Evolutionary conservation across 805 yeast species (phyloP).

Genomic region (Myxozyma vanderwaltii): DNA sequence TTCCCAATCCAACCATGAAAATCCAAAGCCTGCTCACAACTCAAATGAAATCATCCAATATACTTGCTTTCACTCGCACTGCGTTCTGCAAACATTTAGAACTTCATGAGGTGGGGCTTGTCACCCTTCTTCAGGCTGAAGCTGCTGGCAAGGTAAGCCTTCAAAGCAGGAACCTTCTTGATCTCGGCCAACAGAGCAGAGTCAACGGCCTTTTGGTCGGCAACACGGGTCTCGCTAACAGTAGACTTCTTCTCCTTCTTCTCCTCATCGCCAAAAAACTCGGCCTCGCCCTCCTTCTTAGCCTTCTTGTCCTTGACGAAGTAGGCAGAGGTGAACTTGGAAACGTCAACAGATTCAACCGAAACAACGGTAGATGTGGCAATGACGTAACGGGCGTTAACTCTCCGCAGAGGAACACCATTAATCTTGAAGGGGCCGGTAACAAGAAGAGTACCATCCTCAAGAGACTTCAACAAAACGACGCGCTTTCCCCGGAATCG

Average conservation of each 20-base stretch:
- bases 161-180: slow-evolving; percentile 95
- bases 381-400: slow-evolving; percentile 96
- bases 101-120: slow-evolving; percentile 95
- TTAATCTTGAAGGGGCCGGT: slow-evolving; percentile 99
- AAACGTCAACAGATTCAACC: slow-evolving; percentile 76
- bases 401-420: slow-evolving; percentile 98
- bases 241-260: slow-evolving; percentile 77
- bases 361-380: slow-evolving; percentile 94
- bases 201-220: slow-evolving; percentile 96
- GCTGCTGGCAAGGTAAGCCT: slow-evolving; percentile 92
- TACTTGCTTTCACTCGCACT: not conserved
- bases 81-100: slow-evolving; percentile 51
- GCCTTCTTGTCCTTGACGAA: slow-evolving; percentile 92
- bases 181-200: slow-evolving; percentile 88
- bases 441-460: slow-evolving; percentile 96
- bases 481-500: slow-evolving; percentile 99
- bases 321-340: slow-evolving; percentile 92
- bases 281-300: slow-evolving; percentile 83
- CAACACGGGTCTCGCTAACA: slow-evolving; percentile 89
- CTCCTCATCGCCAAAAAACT: slow-evolving; percentile 83
- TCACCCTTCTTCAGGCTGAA: slow-evolving; percentile 98
- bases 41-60: slow-evolving; percentile 1
- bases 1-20: not conserved
- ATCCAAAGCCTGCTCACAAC: not conserved
- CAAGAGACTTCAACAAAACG: slow-evolving; percentile 93